Evolutionary conservation across 2,329 filamentous ascomycete genomes (phyloP), one percentile per base, ranked within the genome.

Genomic region (Onygenales sp.): DNA sequence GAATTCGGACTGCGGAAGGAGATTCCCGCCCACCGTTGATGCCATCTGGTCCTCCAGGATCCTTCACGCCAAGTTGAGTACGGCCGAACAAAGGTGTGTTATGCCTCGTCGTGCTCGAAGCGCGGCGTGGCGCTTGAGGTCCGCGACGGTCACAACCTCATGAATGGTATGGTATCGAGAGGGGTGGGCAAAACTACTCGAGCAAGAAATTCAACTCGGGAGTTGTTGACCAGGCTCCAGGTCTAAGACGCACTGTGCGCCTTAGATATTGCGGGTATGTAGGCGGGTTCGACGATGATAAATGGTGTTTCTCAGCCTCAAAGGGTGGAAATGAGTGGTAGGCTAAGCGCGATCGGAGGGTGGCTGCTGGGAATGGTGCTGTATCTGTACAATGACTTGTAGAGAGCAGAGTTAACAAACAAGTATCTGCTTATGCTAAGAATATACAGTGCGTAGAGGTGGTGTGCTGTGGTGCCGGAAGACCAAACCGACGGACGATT

Each of bases 1-100:
- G 49, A 60, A 57, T 27, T 61, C 61, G 51, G 57, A 51, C 42
- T 58, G 58, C 48, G 57, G 51, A 44, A 59, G 56, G 51, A 58
- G 52, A 53, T 60, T 56, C 53, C 56, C 53, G 21, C 54, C 55
- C 50, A 57, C 52, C 21, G 54, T 53, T 39, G 59, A 61, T 55
- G 58, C 59, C 60, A 63, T 62, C 53, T 53, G 54, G 54, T 49
- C 17, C 17, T 55, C 42, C 42, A 10, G 17, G 43, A 45, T 49
- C 11, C 47, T 44, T 51, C 47, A 44, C 39, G 7, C 40, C 34
- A 56, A 17, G 51, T 42, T 31, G 9, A 14, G 2, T 21, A 47
- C 13, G 14, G n/a, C 14, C n/a, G 42, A 36, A 17, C 21, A 11
- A 10, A n/a, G 3, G 32, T 37, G 32, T 42, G 5, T 6, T 49